Evolutionary conservation across 176 grass and related monocot species (phyloP).

Genomic region (Chrysopogon serrulatus): DNA sequence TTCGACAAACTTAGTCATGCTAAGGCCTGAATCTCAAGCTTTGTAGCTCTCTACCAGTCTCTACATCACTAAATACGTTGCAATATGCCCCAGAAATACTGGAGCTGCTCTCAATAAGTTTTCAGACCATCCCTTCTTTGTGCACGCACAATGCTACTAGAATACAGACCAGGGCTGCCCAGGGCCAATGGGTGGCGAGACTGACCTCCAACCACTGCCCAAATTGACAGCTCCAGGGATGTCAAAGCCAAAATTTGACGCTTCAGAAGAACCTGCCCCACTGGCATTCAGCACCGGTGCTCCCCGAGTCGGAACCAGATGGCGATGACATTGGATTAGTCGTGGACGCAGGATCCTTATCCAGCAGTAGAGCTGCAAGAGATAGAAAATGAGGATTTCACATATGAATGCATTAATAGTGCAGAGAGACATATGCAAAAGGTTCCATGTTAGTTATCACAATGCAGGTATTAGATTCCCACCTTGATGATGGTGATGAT

Average conservation of each 20-base stretch:
- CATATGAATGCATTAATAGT: neutral
- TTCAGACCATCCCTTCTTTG: constrained; percentile 20
- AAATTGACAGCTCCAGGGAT: constrained; percentile 22
- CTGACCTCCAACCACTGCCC: neutral
- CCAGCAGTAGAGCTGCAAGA: constrained; percentile 43
- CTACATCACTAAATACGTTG: neutral
- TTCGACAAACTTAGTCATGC: neutral
- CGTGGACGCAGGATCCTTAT: constrained; percentile 42
- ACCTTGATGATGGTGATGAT: constrained; percentile 35
- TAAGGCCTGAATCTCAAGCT: neutral
- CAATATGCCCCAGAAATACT: neutral
- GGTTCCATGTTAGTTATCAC: neutral
- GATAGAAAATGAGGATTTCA: constrained; percentile 12
- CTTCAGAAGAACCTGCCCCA: constrained; percentile 21
- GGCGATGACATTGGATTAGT: constrained; percentile 17
- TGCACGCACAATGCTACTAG: constrained; percentile 18
- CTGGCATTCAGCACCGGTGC: constrained; percentile 52
- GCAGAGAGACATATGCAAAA: neutral
- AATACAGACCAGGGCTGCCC: constrained; percentile 22
- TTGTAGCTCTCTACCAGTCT: neutral
- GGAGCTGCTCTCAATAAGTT: neutral
- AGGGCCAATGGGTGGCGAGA: constrained; percentile 1
- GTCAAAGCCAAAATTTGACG: constrained; percentile 30
- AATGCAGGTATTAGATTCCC: constrained; percentile 1
- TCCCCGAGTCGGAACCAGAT: constrained; percentile 44